Evolutionary conservation across 1,284 basidiomycete genomes (phyloP), one percentile per base, ranked within the genome.

Genomic region (Sporisorium sorghi): DNA sequence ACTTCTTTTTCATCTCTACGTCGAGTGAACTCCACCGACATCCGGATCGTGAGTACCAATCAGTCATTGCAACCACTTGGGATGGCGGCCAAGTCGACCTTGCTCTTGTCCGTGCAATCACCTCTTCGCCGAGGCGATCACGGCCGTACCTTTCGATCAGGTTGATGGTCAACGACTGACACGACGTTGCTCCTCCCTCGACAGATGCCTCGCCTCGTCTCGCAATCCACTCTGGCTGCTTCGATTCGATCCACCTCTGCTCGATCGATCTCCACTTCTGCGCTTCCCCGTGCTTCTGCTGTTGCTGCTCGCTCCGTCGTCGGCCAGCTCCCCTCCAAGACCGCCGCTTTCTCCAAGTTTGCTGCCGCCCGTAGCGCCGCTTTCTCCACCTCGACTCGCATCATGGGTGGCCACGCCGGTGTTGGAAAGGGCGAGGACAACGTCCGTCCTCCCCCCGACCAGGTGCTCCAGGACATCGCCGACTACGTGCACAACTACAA

Each of bases 401-500:
- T 47, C 64, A 75, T 75, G 73, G 64, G 60, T 54, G 73, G 62
- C 30, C 73, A 75, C 64, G 72, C 75, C 23, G 77, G 77, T 59
- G 57, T 77, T 17, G 77, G 77, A 23, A 70, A 77, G 68, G 82
- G 82, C 14, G 82, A 84, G 61, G 71, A 77, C 76, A 84, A 84
- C 52, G 80, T 72, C 57, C 81, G 82, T 30, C 82, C 82, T 33
- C 70, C 74, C 21, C 73, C 78, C 46, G 82, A 84, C 58, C 68
- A 77, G 73, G 79, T 81, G 28, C 58, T 81, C 43, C 79, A 81
- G 59, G 76, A 81, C 73, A 81, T 81, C 55, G 79, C 79, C 73
- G 79, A 81, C 70, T 72, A 78, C 43, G 76, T 76, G 11, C 73
- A 74, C 72, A 77, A 74, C 62, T 83, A 82, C 76, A 74, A 82